Evolutionary conservation across 1,284 basidiomycete genomes (phyloP), one percentile per base, ranked within the genome.

Genomic region (Trichosporon coremiiforme): DNA sequence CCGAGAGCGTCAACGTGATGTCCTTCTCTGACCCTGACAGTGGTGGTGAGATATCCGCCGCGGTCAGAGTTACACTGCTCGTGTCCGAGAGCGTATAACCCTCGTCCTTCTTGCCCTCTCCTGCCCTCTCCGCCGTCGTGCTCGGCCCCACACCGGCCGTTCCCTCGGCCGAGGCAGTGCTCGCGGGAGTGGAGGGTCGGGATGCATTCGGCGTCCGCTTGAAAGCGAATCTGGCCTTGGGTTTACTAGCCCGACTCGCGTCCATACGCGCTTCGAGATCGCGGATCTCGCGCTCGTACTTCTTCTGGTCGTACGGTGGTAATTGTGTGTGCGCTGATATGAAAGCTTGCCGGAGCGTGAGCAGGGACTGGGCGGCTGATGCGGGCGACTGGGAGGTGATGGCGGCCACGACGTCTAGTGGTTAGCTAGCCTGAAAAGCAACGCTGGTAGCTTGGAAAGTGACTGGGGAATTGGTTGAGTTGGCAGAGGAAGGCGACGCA

Each of bases 221-320:
- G 53, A 55, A 55, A 12, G 53, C 53, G 17, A 55, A 55, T 22
- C 22, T 7, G 10, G 53, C 22, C 53, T 55, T 55, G 2, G 53
- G 53, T 10, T 12, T 25, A 4, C n/a, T 6, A 1, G 53, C 25
- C 22, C 25, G 20, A 4, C 22, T 55, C 20, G 20, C 22, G 53
- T 55, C 53, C 53, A 55, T 25, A 22, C 13, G 2, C 22, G 10
- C 22, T 22, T 55, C 53, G 20, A 55, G 20, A 4, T 6, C 53
- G 53, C 53, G 53, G 25, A 55, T 55, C 53, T 55, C 22, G 22
- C 22, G 22, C 53, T 55, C 53, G 25, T 29, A 55, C 25, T 55
- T 55, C 53, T 29, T 22, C 53, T 55, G 53, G 22, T 55, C 53
- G 13, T 55, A 55, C 22, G 53, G 7, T 12, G 53, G 53, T 10